Evolutionary conservation across 2,329 filamentous ascomycete genomes (phyloP).

Genomic region (Chaetomiaceae sp.): DNA sequence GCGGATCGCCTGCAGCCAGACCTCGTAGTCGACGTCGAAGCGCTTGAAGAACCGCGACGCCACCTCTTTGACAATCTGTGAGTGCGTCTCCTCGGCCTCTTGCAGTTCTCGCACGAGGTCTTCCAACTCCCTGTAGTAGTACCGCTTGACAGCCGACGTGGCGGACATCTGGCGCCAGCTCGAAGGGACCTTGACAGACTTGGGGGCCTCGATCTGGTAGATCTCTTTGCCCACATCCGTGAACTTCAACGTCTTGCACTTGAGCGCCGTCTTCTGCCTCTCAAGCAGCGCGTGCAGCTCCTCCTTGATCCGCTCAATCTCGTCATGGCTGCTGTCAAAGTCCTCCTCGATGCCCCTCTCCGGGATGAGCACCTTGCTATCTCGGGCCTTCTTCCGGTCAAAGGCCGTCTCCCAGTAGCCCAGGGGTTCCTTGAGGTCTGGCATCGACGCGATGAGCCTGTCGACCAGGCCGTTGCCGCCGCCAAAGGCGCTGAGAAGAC

Average conservation of each 20-base stretch:
- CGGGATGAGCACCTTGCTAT: conserved; percentile 78
- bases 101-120: conserved; percentile 80
- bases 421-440: conserved; percentile 69
- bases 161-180: conserved; percentile 96
- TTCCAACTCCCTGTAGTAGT: conserved; percentile 83
- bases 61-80: conserved; percentile 85
- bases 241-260: conserved; percentile 68
- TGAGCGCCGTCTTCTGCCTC: conserved; percentile 67
- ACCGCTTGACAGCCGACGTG: conserved; percentile 83
- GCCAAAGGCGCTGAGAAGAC: conserved; percentile 67
- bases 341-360: conserved; percentile 84
- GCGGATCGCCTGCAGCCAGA: conserved; percentile 85
- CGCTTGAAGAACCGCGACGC: conserved; percentile 76
- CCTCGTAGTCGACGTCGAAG: conserved; percentile 81
- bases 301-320: conserved; percentile 69
- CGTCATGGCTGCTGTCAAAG: conserved; percentile 78
- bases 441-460: conserved; percentile 79
- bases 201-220: conserved; percentile 90
- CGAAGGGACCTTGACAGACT: conserved; percentile 76
- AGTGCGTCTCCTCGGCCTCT: conserved; percentile 90
- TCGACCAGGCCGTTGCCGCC: conserved; percentile 80
- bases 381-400: conserved; percentile 72
- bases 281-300: conserved; percentile 69
- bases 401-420: conserved; percentile 90
- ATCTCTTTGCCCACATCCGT: conserved; percentile 93